These are phyloP conservation scores for Plantago elongata DNA, from an alignment of 257 asterid genomes.

Conservation along the genomic window DNA sequence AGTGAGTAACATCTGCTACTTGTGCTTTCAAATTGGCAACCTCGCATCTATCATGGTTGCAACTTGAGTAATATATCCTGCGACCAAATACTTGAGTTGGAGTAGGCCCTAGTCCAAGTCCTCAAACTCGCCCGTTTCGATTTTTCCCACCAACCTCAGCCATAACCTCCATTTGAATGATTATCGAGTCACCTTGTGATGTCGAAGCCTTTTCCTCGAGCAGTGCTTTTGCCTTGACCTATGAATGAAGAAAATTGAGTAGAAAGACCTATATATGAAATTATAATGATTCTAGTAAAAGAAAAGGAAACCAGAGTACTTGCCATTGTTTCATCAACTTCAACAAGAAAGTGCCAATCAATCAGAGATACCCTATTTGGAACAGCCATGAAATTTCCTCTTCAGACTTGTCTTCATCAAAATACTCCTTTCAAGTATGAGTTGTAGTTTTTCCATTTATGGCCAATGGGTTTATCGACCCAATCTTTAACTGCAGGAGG, in stretches of 20 bases:
- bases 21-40: not conserved
- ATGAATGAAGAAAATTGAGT: no score
- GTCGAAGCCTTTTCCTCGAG: not conserved
- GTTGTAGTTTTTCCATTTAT: not conserved
- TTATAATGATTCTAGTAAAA: no score
- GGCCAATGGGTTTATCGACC: not conserved
- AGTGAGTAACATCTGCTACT: not conserved
- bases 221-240: not conserved
- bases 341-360: not conserved
- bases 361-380: not conserved
- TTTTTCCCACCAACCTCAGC: not conserved
- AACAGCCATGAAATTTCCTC: not conserved
- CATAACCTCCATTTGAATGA: not conserved
- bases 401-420: not conserved
- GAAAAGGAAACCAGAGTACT: not conserved
- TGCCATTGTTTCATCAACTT: not conserved
- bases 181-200: not conserved
- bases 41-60: not conserved
- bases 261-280: no score
- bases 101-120: not conserved
- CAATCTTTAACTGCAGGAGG: not conserved
- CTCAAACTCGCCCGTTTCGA: not conserved
- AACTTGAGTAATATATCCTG: no score
- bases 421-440: not conserved
- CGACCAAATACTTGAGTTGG: not conserved